Conservation (phyloP, 805 yeast species). For the Lipomyces starkeyi region DNA sequence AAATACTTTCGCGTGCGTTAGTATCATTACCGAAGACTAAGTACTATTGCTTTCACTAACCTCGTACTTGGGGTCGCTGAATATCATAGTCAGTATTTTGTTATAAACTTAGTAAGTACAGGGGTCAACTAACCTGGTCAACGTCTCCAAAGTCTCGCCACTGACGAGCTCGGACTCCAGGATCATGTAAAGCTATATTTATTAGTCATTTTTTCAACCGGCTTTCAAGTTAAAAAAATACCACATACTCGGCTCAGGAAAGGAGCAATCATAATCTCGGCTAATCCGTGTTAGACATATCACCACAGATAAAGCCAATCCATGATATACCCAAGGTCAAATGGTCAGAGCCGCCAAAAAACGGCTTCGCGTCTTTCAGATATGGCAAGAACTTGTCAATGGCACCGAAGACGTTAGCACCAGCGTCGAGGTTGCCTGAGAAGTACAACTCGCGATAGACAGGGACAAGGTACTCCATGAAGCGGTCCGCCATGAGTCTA, state of each 20-base stretch:
- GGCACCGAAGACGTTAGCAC: conserved; percentile 27
- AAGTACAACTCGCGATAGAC: conserved; percentile 27
- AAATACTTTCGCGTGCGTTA: conserved; percentile 14
- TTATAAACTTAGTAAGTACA: conserved; percentile 9
- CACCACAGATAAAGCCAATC: background rate
- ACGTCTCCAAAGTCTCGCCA: conserved; percentile 10
- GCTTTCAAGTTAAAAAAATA: background rate
- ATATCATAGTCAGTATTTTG: background rate
- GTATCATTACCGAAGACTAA: background rate
- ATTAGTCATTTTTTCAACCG: background rate
- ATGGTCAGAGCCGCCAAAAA: conserved; percentile 38
- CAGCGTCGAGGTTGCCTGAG: conserved; percentile 10
- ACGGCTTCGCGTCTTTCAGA: conserved; percentile 34
- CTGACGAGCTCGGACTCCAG: conserved; percentile 21
- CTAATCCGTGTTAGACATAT: conserved; percentile 1
- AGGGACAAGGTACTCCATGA: conserved; percentile 32
- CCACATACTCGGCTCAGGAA: conserved; percentile 35
- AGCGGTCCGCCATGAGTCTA: conserved; percentile 40
- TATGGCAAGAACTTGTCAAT: conserved; percentile 37
- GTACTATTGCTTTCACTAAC: background rate
- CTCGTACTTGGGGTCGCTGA: conserved; percentile 37
- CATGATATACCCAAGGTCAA: conserved; percentile 19
- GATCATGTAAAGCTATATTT: conserved; percentile 17
- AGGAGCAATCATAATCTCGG: conserved; percentile 39
- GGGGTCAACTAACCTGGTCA: conserved; percentile 18